Conservation (phyloP, 805 yeast species). For the Suhomyces faveliae region DNA sequence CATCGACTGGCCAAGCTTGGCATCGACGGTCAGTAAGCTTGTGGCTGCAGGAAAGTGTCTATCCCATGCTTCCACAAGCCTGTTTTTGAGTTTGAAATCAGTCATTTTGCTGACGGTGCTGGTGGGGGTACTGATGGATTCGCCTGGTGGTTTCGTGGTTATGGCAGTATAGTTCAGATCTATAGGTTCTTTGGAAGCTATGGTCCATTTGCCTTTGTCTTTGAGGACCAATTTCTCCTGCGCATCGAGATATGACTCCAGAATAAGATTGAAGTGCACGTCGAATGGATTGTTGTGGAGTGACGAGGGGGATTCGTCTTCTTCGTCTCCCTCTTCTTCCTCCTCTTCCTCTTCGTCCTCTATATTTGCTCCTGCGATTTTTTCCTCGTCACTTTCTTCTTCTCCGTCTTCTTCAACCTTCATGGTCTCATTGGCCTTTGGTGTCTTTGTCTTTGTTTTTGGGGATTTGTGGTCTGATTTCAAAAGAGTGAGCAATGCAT, state of each 20-base stretch:
- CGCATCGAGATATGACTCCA: constrained; percentile 34
- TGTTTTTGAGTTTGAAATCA: constrained; percentile 23
- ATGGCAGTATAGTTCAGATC: constrained; percentile 28
- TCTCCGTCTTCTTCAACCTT: too few species aligned
- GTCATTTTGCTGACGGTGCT: constrained; percentile 2
- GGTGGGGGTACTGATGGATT: constrained; percentile 12
- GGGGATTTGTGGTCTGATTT: constrained; percentile 40
- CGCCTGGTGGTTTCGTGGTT: constrained; percentile 35
- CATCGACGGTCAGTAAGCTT: constrained; percentile 39
- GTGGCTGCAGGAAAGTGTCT: constrained; percentile 13
- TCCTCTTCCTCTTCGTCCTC: constrained; percentile 11
- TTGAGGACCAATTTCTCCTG: constrained; percentile 20
- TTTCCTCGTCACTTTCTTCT: constrained; percentile 4
- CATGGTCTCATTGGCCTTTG: too few species aligned
- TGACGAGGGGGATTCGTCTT: constrained; percentile 30
- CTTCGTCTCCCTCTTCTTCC: constrained; percentile 20
- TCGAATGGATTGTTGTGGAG: constrained; percentile 68
- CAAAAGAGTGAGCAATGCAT: constrained; percentile 64
- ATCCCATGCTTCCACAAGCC: constrained; percentile 24
- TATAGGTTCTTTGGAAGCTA: constrained; percentile 16
- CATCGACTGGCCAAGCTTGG: constrained; percentile 58
- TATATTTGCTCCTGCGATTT: constrained; percentile 11
- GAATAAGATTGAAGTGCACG: constrained; percentile 61
- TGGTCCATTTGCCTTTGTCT: constrained; percentile 29
- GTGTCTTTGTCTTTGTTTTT: constrained; percentile 2